These are phyloP conservation scores for Hypoxylon sp. DNA, from an alignment of 2,329 filamentous ascomycete genomes.

Conservation along the genomic window DNA sequence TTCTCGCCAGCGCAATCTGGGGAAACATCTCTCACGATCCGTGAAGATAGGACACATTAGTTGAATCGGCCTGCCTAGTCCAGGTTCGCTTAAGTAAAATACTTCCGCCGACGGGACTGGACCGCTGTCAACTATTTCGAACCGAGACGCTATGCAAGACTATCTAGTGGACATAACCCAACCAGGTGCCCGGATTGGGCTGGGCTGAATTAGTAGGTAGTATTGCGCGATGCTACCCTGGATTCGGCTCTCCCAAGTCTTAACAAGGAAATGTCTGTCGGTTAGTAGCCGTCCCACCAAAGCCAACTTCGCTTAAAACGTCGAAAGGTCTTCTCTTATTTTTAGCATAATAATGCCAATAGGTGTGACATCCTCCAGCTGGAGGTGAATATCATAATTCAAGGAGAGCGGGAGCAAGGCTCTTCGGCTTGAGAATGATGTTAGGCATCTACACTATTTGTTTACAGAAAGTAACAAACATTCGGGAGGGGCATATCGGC, in stretches of 20 bases:
- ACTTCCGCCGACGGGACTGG: slow-evolving; percentile 22
- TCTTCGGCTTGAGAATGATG: background rate
- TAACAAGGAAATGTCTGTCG: slow-evolving; percentile 26
- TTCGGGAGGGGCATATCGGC: background rate
- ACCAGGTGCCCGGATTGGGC: slow-evolving; percentile 42
- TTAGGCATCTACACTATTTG: background rate
- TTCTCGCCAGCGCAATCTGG: background rate
- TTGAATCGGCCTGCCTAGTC: slow-evolving; percentile 3
- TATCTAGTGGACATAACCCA: slow-evolving; percentile 36
- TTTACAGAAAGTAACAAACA: slow-evolving; percentile 4
- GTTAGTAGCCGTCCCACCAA: slow-evolving; percentile 30
- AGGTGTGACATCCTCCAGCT: background rate
- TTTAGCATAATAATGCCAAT: background rate
- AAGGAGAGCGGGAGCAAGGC: background rate
- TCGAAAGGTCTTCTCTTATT: slow-evolving; percentile 17
- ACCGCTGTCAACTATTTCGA: slow-evolving; percentile 32
- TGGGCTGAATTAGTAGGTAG: slow-evolving; percentile 38
- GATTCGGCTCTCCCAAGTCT: slow-evolving; percentile 26
- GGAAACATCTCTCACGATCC: background rate
- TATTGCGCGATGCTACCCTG: slow-evolving; percentile 24
- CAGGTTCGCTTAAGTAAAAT: slow-evolving; percentile 34
- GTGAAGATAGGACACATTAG: background rate
- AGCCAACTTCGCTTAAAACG: slow-evolving; percentile 36
- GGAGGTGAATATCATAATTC: background rate
- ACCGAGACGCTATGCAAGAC: slow-evolving; percentile 38